phyloP scores from a whole-genome alignment of 2,329 filamentous ascomycete species.

The Calonectria crousiana region DNA sequence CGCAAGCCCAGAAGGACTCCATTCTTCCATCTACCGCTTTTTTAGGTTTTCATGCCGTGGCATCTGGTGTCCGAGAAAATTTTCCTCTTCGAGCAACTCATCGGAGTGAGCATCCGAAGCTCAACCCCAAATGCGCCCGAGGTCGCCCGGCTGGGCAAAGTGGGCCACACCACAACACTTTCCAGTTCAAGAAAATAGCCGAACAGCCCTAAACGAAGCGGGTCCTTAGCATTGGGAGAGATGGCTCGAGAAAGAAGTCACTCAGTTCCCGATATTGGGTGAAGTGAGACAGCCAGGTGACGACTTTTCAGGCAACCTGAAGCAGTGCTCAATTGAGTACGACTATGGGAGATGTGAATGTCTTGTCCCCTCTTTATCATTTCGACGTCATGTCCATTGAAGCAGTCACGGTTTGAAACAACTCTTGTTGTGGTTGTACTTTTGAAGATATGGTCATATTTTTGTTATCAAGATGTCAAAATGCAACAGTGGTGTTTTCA shows the following conservation, averaged over 20 bases:
- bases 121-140: background rate
- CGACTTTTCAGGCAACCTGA: background rate
- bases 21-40: background rate
- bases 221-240: background rate
- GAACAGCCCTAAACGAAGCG: background rate
- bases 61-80: background rate
- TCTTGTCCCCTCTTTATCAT: background rate
- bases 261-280: background rate
- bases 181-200: background rate
- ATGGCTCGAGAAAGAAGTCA: background rate
- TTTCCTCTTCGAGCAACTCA: background rate
- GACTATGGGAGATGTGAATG: background rate
- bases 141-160: background rate
- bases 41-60: background rate
- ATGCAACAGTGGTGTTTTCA: background rate
- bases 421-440: background rate
- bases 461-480: background rate
- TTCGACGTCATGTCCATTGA: background rate
- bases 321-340: background rate
- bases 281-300: background rate
- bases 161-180: background rate
- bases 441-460: too few relatives aligned
- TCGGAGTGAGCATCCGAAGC: background rate
- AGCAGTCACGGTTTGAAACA: background rate
- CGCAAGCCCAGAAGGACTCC: background rate